Evolutionary conservation across 768 basidiomycete genomes (phyloP), one percentile per base, ranked within the genome.

Genomic region (Daedalea quercina): DNA sequence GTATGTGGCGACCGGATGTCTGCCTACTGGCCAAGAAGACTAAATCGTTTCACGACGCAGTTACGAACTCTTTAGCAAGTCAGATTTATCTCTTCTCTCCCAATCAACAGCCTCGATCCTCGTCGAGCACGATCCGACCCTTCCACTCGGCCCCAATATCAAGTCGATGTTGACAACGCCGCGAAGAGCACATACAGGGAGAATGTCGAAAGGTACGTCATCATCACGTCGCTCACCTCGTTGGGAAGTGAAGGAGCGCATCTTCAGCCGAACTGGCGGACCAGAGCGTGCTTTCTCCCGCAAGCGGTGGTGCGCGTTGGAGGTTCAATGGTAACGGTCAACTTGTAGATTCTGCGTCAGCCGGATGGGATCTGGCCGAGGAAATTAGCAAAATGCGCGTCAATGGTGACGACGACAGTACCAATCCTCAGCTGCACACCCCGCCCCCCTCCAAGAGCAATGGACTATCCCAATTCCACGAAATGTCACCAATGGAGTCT

Each of bases 341-440:
- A 59, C 71, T 85, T 54, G 74, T 82, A 56, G 82, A 87, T 65
- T 68, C 76, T 25, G 77, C 77, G 17, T 72, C 78, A 49, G 69
- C 76, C 49, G 77, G 80, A 45, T 90, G 87, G 87, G 82, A 84
- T 50, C 75, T 90, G 54, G 74, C 85, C 37, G 83, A 87, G 63
- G 83, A 84, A 56, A 80, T 90, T 49, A 82, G 80, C 58, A 80
- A 84, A 66, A 70, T 90, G 57, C 84, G 85, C 63, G 82, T 90
- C 52, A 74, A 75, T 44, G 82, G 83, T 40, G 61, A 65, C 47
- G 65, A 68, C 50, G 81, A 82, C 51, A 78, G 81, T 33, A 72
- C 76, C 53, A 73, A 68, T 47, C 62, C 66, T 19, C 73, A 79
- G 57, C 74, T 86, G 63, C 81, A 76, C 55, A 85, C 86, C 47